Percentiles rank a stretch among this genome's conserved stretches.
Conservation (phyloP, 140 eudicot genomes). For the Oenanthe javanica region DNA sequence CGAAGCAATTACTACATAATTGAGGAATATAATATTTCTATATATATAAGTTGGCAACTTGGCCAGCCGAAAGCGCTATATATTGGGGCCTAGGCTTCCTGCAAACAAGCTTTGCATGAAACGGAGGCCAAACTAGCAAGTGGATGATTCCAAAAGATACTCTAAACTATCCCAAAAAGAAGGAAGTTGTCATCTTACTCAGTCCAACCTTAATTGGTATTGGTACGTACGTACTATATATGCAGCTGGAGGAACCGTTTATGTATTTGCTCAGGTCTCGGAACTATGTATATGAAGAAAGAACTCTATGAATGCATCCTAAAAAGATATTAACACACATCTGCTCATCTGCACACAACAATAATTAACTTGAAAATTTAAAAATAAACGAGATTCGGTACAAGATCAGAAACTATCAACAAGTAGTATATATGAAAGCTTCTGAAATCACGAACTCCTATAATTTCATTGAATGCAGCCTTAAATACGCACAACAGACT, state of each 20-base stretch:
- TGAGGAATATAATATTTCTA: background rate
- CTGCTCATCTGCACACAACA: background rate
- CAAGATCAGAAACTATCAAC: background rate
- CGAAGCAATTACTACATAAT: background rate
- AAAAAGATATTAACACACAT: background rate
- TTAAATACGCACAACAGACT: background rate
- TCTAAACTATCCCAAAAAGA: background rate
- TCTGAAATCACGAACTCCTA: background rate
- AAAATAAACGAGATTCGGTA: background rate
- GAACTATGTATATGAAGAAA: background rate
- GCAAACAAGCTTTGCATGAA: background rate
- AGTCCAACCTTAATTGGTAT: background rate
- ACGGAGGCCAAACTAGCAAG: background rate
- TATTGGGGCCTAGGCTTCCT: background rate
- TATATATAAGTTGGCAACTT: background rate
- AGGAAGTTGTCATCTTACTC: background rate
- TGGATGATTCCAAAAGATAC: background rate
- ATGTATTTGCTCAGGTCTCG: background rate
- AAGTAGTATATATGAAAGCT: background rate
- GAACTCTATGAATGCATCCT: background rate
- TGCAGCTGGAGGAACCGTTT: background rate
- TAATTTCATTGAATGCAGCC: conserved; percentile 1
- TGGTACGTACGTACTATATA: background rate
- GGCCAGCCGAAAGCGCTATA: background rate
- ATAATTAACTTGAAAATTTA: background rate